These are phyloP conservation scores for Naganishia cerealis DNA, from an alignment of 1,284 basidiomycete genomes.

Conservation along the genomic window DNA sequence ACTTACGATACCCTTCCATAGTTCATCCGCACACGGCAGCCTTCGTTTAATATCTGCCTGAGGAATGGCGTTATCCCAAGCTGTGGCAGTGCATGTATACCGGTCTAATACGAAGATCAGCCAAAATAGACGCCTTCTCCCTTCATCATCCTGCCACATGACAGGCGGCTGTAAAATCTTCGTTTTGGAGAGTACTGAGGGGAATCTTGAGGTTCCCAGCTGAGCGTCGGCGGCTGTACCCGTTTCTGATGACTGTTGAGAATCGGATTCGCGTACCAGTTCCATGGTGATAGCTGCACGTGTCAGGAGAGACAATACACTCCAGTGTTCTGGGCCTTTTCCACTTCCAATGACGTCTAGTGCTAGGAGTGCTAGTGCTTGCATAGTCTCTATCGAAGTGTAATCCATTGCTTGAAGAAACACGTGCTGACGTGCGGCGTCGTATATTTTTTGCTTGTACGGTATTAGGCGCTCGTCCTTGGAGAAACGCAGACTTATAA, in stretches of 20 bases:
- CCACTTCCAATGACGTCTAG: conserved; percentile 53
- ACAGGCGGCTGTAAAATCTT: conserved; percentile 49
- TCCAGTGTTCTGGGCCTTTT: conserved; percentile 52
- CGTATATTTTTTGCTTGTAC: conserved; percentile 42
- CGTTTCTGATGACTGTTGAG: conserved; percentile 16
- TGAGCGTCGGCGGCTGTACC: conserved; percentile 37
- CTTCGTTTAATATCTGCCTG: conserved; percentile 50
- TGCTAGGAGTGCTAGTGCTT: conserved; percentile 52
- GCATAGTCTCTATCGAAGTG: conserved; percentile 49
- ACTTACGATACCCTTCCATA: conserved; percentile 48
- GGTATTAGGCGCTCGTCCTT: conserved; percentile 41
- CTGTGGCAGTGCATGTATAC: conserved; percentile 52
- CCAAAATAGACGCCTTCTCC: conserved; percentile 51
- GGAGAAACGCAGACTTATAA: conserved; percentile 49
- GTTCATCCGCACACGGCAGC: conserved; percentile 48
- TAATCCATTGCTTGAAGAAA: conserved; percentile 51
- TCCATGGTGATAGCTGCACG: conserved; percentile 52
- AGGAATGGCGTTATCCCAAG: conserved; percentile 53
- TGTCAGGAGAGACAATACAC: conserved; percentile 51
- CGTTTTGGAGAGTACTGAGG: conserved; percentile 43
- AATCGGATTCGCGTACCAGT: conserved; percentile 41
- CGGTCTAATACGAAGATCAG: conserved; percentile 52
- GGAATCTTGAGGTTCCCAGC: conserved; percentile 25
- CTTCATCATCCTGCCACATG: conserved; percentile 52
- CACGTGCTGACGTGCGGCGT: conserved; percentile 51